Evolutionary conservation across 345 rosid genomes (phyloP).

Genomic region (Eucalyptus victrix): DNA sequence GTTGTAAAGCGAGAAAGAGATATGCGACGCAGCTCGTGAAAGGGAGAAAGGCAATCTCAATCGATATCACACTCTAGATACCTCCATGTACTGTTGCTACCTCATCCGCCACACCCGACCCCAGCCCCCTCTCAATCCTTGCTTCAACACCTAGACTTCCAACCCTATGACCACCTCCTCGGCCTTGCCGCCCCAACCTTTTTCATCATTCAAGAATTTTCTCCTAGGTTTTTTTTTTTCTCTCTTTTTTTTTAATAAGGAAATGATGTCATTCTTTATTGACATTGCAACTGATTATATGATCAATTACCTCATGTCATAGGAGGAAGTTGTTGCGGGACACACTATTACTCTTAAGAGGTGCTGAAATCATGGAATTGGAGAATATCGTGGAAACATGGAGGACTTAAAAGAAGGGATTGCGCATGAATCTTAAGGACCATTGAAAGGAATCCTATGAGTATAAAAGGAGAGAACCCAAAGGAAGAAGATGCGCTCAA

Average conservation of each 20-base stretch:
- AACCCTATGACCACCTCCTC: not conserved
- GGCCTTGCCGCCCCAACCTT: not conserved
- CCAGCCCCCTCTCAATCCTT: not conserved
- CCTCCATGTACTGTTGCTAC: not conserved
- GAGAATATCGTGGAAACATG: not conserved
- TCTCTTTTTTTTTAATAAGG: accelerated
- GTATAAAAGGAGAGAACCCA: not conserved
- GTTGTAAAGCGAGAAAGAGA: not conserved
- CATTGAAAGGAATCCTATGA: not conserved
- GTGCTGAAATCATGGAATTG: not conserved
- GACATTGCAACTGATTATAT: not conserved
- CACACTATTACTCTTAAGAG: not conserved
- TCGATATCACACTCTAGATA: not conserved
- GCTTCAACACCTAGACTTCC: not conserved
- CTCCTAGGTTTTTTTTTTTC: not conserved
- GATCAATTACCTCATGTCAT: not conserved
- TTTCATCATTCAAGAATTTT: not conserved
- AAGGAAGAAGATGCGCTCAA: not conserved
- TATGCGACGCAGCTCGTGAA: not conserved
- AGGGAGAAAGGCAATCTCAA: not conserved
- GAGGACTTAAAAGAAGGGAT: not conserved
- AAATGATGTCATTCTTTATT: not conserved
- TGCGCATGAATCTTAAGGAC: not conserved
- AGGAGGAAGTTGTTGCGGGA: not conserved
- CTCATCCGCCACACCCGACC: not conserved